Conservation (phyloP, 805 yeast genomes). For the Clavispora phyllophila region DNA sequence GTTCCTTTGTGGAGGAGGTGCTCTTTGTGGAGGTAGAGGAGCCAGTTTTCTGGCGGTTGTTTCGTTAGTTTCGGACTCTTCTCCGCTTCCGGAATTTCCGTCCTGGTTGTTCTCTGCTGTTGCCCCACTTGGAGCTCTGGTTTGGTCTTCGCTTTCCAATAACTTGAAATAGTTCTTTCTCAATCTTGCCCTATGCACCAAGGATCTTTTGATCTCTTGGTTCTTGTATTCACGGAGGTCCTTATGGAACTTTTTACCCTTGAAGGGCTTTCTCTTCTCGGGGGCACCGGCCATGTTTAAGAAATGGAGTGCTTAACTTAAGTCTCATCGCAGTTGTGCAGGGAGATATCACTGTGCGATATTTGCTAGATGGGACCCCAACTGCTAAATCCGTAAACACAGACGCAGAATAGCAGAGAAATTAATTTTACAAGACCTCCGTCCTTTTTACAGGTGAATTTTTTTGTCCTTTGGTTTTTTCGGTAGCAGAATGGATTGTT, state of each 20-base stretch:
- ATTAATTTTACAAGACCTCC: too few species aligned
- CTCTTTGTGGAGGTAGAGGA: slow-evolving; percentile 15
- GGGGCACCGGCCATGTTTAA: slow-evolving; percentile 10
- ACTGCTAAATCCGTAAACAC: neutral
- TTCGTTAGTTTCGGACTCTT: slow-evolving; percentile 11
- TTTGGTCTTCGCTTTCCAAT: slow-evolving; percentile 64
- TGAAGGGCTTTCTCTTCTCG: slow-evolving; percentile 19
- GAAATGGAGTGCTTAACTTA: neutral
- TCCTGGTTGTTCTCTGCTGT: slow-evolving; percentile 5
- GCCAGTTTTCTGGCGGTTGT: slow-evolving; percentile 20
- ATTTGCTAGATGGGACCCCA: neutral
- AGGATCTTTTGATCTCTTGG: slow-evolving; percentile 70
- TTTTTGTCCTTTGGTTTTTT: too few species aligned
- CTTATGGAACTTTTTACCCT: slow-evolving; percentile 24
- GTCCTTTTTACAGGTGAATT: too few species aligned
- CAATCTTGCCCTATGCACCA: slow-evolving; percentile 75
- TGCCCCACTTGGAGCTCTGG: slow-evolving; percentile 7
- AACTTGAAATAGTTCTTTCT: slow-evolving; percentile 78
- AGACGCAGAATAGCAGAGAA: neutral
- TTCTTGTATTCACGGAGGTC: slow-evolving; percentile 37
- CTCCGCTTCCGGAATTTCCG: slow-evolving; percentile 11
- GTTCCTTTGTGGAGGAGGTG: slow-evolving; percentile 1
- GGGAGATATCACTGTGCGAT: neutral
- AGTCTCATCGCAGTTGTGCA: slow-evolving; percentile 2
- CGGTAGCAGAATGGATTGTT: neutral